Evolutionary conservation across 75 land plant genomes (phyloP), one percentile per base, ranked within the genome.

Genomic region (Pinus tabuliformis): DNA sequence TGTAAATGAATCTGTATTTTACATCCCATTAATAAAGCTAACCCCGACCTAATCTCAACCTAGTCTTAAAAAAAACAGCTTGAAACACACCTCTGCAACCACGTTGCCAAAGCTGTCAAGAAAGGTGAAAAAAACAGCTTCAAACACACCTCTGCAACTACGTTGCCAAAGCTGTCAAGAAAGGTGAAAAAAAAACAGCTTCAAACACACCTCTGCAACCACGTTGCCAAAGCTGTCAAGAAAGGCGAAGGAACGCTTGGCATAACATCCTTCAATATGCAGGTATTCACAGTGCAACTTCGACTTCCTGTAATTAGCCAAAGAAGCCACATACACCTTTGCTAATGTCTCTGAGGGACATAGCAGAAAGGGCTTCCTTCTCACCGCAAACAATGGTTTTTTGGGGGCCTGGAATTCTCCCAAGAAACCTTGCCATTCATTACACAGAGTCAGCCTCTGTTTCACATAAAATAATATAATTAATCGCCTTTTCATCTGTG

Each of bases 401-500:
- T 37, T 17, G 2, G 22, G 0, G 33, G 2, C 11, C 39, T 6
- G 37, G 37, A 1, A 18, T 1, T 17, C 39, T 20, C 49, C 36
- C 9, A 66, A 36, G 70, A 66, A 66, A 8, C 70, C 70, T 66
- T 66, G 45, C 70, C 70, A 66, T 66, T 30, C 39, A 7, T 18
- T 20, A n/a, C 17, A 45, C 15, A 66, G 70, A 37, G 49, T 66
- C 39, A 66, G 36, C 5, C 2, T 42, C 70, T 66, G 49, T n/a
- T 66, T 37, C 36, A 17, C 8, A 33, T 36, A 39, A 5, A 6
- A 18, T 16, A 66, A 49, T 49, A 49, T 2, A 49, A 49, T 49
- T 9, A 11, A 49, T 49, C 9, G 54, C 11, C 9, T 45, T 8
- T 45, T 45, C 49, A 45, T 6, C 6, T 8, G 49, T 45, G 6